phyloP scores from a whole-genome alignment of 805 yeast genomes.

The Debaryomyces tyrocola region DNA sequence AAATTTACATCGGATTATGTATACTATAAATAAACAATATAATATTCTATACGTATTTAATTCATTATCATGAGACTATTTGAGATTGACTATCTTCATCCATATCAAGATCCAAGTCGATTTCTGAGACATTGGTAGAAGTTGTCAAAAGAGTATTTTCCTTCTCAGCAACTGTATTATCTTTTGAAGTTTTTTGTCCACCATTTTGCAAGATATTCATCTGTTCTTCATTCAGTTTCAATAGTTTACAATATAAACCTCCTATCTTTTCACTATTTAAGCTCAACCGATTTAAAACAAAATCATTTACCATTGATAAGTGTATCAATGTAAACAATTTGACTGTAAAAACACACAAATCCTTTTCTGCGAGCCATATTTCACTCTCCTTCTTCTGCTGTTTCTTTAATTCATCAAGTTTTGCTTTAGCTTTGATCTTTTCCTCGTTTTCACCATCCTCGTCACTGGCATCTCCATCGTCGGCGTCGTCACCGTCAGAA shows the following conservation, averaged over 20 bases:
- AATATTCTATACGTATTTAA: neutral
- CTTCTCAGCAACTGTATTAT: neutral
- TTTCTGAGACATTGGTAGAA: neutral
- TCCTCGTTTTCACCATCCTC: conserved; percentile 13
- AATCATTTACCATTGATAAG: conserved; percentile 28
- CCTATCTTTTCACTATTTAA: conserved; percentile 40
- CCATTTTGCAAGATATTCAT: neutral
- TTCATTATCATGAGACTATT: neutral
- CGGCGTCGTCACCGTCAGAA: conserved; percentile 6
- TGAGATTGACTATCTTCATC: neutral
- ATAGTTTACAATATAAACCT: conserved; percentile 24
- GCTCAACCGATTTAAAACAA: conserved; percentile 28
- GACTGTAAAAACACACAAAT: conserved; percentile 40
- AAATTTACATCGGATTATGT: neutral
- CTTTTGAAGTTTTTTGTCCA: neutral
- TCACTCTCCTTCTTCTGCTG: conserved; percentile 6
- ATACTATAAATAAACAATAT: neutral
- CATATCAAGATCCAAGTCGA: neutral
- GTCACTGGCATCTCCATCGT: conserved; percentile 4
- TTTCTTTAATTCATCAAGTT: neutral
- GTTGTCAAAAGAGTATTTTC: neutral
- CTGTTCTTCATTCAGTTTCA: conserved; percentile 16
- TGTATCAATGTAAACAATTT: conserved; percentile 38
- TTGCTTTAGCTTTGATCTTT: conserved; percentile 1
- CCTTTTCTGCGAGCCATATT: conserved; percentile 40